These are phyloP conservation scores for Bryoglossum gracile DNA, from an alignment of 495 filamentous ascomycete species.

Conservation along the genomic window DNA sequence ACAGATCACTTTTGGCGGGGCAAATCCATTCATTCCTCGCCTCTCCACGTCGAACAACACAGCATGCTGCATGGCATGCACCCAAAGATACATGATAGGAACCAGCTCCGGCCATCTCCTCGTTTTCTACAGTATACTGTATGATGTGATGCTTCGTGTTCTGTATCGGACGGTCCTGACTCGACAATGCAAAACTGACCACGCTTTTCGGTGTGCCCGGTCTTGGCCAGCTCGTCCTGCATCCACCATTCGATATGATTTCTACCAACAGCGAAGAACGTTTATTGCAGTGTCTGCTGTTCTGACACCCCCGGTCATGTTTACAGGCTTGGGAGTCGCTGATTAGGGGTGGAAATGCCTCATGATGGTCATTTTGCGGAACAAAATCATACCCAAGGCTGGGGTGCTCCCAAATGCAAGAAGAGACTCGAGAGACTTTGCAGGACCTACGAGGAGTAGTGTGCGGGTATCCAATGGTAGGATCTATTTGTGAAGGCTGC, in stretches of 20 bases:
- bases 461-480: constrained; percentile 54
- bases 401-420: constrained; percentile 53
- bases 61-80: constrained; percentile 3
- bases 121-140: too few species aligned
- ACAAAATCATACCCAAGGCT: constrained; percentile 80
- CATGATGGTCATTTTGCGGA: constrained; percentile 75
- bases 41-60: constrained; percentile 1
- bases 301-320: constrained; percentile 58
- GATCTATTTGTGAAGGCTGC: constrained; percentile 43
- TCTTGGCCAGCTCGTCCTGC: background rate
- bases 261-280: background rate
- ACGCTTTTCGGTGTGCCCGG: background rate
- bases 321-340: constrained; percentile 54
- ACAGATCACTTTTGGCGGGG: background rate
- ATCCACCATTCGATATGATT: background rate
- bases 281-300: constrained; percentile 38
- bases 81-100: too few species aligned
- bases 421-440: constrained; percentile 61
- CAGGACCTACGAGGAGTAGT: constrained; percentile 40
- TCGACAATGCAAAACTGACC: constrained; percentile 2
- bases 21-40: background rate
- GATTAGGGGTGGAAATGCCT: constrained; percentile 76
- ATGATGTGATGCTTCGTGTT: background rate
- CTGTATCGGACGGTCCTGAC: background rate
- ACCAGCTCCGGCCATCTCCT: too few species aligned